Percentiles rank a stretch among this genome's conserved stretches.
phyloP scores from a whole-genome alignment of 495 filamentous ascomycete species.

The Lasiosphaeria miniovina region DNA sequence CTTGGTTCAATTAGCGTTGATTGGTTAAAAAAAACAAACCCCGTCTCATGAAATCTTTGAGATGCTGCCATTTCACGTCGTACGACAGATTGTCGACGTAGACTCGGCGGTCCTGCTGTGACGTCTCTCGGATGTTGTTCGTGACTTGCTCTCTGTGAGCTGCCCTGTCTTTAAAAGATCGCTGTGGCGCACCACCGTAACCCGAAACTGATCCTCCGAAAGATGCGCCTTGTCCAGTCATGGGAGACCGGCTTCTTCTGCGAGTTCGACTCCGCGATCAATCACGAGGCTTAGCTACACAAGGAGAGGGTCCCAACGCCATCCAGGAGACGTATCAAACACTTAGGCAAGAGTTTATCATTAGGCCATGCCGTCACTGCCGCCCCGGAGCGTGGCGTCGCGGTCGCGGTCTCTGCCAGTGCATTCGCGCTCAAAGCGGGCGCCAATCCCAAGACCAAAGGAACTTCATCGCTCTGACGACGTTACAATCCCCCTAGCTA shows the following conservation, averaged over 20 bases:
- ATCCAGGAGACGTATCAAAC: too few species aligned
- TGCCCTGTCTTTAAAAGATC: slow-evolving; percentile 79
- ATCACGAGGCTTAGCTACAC: slow-evolving; percentile 83
- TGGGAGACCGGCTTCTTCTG: slow-evolving; percentile 80
- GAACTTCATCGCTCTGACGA: too few species aligned
- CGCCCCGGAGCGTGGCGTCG: too few species aligned
- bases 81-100: slow-evolving; percentile 99
- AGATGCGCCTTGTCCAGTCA: slow-evolving; percentile 69
- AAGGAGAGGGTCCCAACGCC: too few species aligned
- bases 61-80: slow-evolving; percentile 99
- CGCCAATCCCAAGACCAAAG: too few species aligned
- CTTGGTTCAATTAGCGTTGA: background rate
- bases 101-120: slow-evolving; percentile 97
- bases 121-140: slow-evolving; percentile 85
- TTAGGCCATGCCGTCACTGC: too few species aligned
- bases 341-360: too few species aligned
- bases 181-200: slow-evolving; percentile 62
- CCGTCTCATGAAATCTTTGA: slow-evolving; percentile 99
- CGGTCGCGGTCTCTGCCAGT: too few species aligned
- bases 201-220: slow-evolving; percentile 58
- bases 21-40: slow-evolving; percentile 61
- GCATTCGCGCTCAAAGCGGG: too few species aligned
- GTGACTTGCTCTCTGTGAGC: slow-evolving; percentile 92
- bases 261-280: slow-evolving; percentile 73
- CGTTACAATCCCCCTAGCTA: too few species aligned